Evolutionary conservation across 2,329 filamentous ascomycete genomes (phyloP).

Genomic region (Aspergillus latus): DNA sequence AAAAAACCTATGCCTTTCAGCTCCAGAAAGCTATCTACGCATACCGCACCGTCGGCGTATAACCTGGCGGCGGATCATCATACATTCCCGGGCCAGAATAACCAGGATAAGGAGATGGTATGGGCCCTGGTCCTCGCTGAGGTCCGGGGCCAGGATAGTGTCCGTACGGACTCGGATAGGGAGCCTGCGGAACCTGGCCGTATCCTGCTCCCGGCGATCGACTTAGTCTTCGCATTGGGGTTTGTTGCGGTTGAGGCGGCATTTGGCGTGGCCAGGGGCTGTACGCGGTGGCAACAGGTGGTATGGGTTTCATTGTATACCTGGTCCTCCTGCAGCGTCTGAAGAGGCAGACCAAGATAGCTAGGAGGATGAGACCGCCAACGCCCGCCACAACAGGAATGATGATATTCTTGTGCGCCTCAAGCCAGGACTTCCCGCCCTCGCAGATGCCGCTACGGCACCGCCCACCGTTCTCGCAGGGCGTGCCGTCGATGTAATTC

Average conservation of each 20-base stretch:
- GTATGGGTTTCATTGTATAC: conserved; percentile 21
- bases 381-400: conserved; percentile 74
- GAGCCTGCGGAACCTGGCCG: background rate
- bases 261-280: conserved; percentile 15
- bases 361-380: conserved; percentile 69
- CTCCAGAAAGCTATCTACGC: conserved; percentile 13
- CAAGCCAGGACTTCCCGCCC: conserved; percentile 75
- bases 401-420: conserved; percentile 73
- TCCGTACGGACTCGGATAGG: conserved; percentile 22
- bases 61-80: conserved; percentile 11
- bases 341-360: conserved; percentile 66
- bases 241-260: conserved; percentile 21
- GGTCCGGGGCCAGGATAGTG: background rate
- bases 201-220: background rate
- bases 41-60: conserved; percentile 24
- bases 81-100: conserved; percentile 8
- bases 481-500: conserved; percentile 90
- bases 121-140: conserved; percentile 2
- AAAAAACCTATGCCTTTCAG: conserved; percentile 14
- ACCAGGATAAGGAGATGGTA: conserved; percentile 11
- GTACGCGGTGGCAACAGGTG: conserved; percentile 16
- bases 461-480: conserved; percentile 74
- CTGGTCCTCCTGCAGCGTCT: conserved; percentile 54
- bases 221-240: conserved; percentile 20
- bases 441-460: conserved; percentile 77